Conservation (phyloP, 108 stramenopile species). For the Fistulifera solaris region DNA sequence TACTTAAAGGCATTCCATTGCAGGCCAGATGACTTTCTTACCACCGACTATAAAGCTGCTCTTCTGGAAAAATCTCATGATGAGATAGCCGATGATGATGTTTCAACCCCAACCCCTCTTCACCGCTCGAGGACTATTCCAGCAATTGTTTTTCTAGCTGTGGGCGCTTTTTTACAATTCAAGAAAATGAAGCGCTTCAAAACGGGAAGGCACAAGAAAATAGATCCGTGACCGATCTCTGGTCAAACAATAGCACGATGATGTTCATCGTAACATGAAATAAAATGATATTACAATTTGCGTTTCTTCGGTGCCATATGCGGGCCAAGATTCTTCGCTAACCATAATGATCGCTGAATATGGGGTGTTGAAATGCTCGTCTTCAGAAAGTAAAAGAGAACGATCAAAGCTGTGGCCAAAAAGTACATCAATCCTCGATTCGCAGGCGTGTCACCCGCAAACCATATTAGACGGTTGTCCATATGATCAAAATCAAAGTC, state of each 20-base stretch:
- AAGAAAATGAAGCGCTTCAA: not conserved
- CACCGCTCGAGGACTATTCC: not conserved
- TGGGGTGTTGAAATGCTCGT: not conserved
- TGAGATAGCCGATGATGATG: no score
- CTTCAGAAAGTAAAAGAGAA: not conserved
- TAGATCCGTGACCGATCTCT: not conserved
- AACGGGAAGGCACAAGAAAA: constrained; percentile 1
- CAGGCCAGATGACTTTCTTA: not conserved
- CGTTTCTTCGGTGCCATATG: not conserved
- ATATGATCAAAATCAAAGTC: no score
- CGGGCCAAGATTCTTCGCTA: not conserved
- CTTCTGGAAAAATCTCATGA: no score
- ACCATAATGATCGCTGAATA: not conserved
- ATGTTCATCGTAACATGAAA: not conserved
- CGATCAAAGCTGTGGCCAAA: not conserved
- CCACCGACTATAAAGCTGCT: not conserved
- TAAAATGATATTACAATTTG: not conserved
- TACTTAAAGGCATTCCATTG: not conserved
- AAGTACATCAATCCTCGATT: no score
- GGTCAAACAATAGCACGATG: not conserved
- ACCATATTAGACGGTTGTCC: no score
- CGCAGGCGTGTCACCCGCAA: no score
- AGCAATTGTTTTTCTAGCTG: not conserved
- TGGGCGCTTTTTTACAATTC: not conserved
- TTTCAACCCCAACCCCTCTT: no score